These are phyloP conservation scores for Serpula lacrymans DNA, from an alignment of 768 basidiomycete species.

Conservation along the genomic window DNA sequence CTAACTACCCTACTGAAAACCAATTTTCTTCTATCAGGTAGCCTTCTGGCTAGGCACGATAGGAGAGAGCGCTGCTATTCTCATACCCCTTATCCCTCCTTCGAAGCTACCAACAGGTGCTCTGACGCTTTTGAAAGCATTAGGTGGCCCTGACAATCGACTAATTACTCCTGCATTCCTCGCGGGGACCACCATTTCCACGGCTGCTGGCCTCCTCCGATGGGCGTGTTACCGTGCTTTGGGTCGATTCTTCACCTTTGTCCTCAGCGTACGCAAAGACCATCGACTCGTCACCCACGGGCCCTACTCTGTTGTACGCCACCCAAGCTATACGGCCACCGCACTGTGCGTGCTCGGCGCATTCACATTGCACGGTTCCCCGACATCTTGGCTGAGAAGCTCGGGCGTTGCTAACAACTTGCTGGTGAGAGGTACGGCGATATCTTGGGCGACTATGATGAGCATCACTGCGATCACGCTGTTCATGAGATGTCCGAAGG, in stretches of 20 bases:
- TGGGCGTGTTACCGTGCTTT: slow-evolving; percentile 31
- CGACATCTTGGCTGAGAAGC: too few relatives aligned
- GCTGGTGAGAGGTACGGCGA: too few relatives aligned
- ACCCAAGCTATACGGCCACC: slow-evolving; percentile 16
- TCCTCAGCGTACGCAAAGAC: slow-evolving; percentile 16
- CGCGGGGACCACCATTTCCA: slow-evolving; percentile 9
- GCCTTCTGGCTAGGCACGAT: slow-evolving; percentile 37
- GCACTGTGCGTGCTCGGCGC: too few relatives aligned
- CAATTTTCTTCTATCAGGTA: slow-evolving; percentile 25
- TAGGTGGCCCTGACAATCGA: too few relatives aligned
- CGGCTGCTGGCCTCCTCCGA: slow-evolving; percentile 17
- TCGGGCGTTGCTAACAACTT: too few relatives aligned
- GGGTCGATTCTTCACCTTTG: slow-evolving; percentile 36
- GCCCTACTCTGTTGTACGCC: slow-evolving; percentile 14
- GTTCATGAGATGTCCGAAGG: slow-evolving; percentile 10
- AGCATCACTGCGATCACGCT: too few relatives aligned
- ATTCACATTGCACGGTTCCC: too few relatives aligned
- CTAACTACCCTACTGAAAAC: slow-evolving; percentile 3
- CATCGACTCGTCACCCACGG: slow-evolving; percentile 11
- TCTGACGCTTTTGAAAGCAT: too few relatives aligned
- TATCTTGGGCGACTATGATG: too few relatives aligned
- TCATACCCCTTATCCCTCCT: slow-evolving; percentile 3
- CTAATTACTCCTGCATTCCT: slow-evolving; percentile 10
- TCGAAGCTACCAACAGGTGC: background rate
- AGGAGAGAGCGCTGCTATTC: slow-evolving; percentile 35